Evolutionary conservation across 257 asterid species (phyloP).

Genomic region (Nicotiana benthamiana): DNA sequence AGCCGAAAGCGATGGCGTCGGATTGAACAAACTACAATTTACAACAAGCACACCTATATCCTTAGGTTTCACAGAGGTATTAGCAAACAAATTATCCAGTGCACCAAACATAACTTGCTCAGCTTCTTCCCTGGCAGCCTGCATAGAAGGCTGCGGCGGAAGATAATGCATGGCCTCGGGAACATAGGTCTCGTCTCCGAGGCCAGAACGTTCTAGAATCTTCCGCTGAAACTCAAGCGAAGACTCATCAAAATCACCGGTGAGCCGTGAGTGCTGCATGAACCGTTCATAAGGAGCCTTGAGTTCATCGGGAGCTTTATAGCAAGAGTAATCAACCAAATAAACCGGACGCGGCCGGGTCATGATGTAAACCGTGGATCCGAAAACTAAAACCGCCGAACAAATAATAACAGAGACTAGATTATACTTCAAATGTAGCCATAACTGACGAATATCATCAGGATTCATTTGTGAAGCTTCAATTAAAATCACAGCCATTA

Average conservation of each 20-base stretch:
- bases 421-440: constrained; percentile 63
- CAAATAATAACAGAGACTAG: constrained; percentile 53
- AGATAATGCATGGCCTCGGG: constrained; percentile 66
- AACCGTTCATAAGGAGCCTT: constrained; percentile 43
- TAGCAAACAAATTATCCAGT: constrained; percentile 50
- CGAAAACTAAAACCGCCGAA: constrained; percentile 54
- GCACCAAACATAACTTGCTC: constrained; percentile 71
- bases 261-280: constrained; percentile 48
- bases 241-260: constrained; percentile 55
- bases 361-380: constrained; percentile 67
- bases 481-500: constrained; percentile 42
- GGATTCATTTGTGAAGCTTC: constrained; percentile 68
- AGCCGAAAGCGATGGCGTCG: constrained; percentile 62
- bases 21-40: constrained; percentile 67
- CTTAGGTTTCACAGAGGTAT: constrained; percentile 47
- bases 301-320: constrained; percentile 41
- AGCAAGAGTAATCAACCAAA: constrained; percentile 62
- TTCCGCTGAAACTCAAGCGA: constrained; percentile 68
- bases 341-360: constrained; percentile 68
- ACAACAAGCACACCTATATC: constrained; percentile 67
- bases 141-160: constrained; percentile 69
- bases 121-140: constrained; percentile 75
- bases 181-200: constrained; percentile 63
- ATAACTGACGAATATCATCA: constrained; percentile 52
- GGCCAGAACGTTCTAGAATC: constrained; percentile 70